Percentiles rank a stretch among this genome's conserved stretches.
These are phyloP conservation scores for Arthrinium puccinioides DNA, from an alignment of 2,329 filamentous ascomycete species.

Conservation along the genomic window DNA sequence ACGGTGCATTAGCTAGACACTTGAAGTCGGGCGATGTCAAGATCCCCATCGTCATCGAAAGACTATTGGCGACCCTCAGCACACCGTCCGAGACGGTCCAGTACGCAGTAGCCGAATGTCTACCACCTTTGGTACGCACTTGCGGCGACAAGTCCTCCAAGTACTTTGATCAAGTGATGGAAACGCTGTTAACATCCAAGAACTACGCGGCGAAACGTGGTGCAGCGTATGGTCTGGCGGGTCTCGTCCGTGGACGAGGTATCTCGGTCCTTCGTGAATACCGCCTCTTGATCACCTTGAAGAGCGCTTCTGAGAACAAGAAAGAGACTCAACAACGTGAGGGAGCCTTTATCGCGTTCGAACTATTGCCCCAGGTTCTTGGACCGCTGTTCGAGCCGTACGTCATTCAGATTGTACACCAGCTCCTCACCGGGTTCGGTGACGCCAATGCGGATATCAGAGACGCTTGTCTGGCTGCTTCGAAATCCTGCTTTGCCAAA, in stretches of 20 bases:
- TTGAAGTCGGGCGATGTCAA: slow-evolving; percentile 78
- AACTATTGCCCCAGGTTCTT: slow-evolving; percentile 79
- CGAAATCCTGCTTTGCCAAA: slow-evolving; percentile 89
- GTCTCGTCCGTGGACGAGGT: slow-evolving; percentile 82
- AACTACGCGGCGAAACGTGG: slow-evolving; percentile 90
- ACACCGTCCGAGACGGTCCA: slow-evolving; percentile 96
- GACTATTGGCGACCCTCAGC: slow-evolving; percentile 77
- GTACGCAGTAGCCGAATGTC: slow-evolving; percentile 88
- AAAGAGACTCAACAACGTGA: slow-evolving; percentile 86
- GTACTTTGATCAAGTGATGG: slow-evolving; percentile 75
- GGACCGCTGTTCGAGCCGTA: slow-evolving; percentile 92
- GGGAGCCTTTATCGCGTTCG: slow-evolving; percentile 82
- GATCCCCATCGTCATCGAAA: slow-evolving; percentile 79
- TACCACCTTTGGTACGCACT: slow-evolving; percentile 82
- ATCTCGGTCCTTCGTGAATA: slow-evolving; percentile 76
- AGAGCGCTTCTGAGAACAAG: slow-evolving; percentile 84
- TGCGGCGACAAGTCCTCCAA: slow-evolving; percentile 69
- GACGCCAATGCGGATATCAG: slow-evolving; percentile 84
- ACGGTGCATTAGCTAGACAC: slow-evolving; percentile 87
- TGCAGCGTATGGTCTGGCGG: slow-evolving; percentile 89
- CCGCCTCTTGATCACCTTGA: slow-evolving; percentile 76
- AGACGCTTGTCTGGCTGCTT: slow-evolving; percentile 84
- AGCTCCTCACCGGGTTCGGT: slow-evolving; percentile 82
- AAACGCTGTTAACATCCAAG: slow-evolving; percentile 78
- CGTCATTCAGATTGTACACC: slow-evolving; percentile 89